Evolutionary conservation across 495 filamentous ascomycete genomes (phyloP).

Genomic region (Apodospora peruviana): DNA sequence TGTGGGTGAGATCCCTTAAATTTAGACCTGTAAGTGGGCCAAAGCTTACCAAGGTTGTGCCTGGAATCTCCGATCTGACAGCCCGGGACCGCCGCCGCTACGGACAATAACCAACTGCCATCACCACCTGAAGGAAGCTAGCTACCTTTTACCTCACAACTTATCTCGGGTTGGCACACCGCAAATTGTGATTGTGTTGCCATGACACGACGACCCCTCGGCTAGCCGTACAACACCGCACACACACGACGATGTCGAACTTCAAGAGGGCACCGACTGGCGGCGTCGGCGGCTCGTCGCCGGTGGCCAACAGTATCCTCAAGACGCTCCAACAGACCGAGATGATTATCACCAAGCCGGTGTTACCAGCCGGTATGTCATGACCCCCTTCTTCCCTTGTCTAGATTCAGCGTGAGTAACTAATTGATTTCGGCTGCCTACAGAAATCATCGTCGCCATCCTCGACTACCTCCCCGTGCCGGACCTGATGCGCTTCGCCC

Average conservation of each 20-base stretch:
- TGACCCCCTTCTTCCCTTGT: background rate
- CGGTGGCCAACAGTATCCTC: slow-evolving; percentile 48
- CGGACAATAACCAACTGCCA: too few species aligned
- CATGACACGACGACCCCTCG: background rate
- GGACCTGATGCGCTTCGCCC: slow-evolving; percentile 82
- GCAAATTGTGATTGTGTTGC: background rate
- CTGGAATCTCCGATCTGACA: too few species aligned
- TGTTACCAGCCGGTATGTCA: slow-evolving; percentile 69
- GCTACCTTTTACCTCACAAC: too few species aligned
- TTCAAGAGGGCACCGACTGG: slow-evolving; percentile 11
- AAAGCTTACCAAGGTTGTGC: too few species aligned
- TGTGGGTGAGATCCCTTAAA: too few species aligned
- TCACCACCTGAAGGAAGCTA: too few species aligned
- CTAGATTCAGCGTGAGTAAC: background rate
- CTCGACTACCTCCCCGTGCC: slow-evolving; percentile 81
- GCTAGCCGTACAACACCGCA: background rate
- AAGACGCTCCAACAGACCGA: slow-evolving; percentile 68
- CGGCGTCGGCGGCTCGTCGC: background rate
- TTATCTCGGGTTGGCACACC: too few species aligned
- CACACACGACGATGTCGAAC: slow-evolving; percentile 22
- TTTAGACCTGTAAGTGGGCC: too few species aligned
- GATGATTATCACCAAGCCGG: slow-evolving; percentile 66
- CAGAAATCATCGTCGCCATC: slow-evolving; percentile 84
- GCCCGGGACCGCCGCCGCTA: too few species aligned
- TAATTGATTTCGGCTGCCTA: background rate